Base-by-base conservation (phyloP, 2,329 filamentous ascomycete species). In the Colletotrichum siamense region DNA sequence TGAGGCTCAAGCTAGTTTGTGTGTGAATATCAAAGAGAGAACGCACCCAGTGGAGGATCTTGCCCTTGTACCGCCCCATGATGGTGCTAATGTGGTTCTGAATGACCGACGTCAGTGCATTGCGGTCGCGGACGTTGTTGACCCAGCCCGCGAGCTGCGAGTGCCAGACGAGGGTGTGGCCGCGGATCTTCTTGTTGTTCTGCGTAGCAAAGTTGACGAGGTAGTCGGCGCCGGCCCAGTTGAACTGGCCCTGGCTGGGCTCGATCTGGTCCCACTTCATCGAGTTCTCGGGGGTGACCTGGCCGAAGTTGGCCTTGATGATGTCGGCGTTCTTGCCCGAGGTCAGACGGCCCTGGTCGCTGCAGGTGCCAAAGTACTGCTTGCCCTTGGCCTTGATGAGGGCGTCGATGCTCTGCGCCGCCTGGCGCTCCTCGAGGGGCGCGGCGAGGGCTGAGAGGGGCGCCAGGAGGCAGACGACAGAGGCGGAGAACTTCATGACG, bases 121-220 rank as follows among this genome's bases (percentile, higher is more conserved):
- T 81, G 75, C 87, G 87, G 81, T 92, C 89, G 8, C 81, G 86
- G 81, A 92, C 90, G 36, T 86, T 84, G 71, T 83, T 87, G 68
- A 95, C 93, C 91, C 91, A 94, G 55, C 83, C 82, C 4, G 90
- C 88, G 18, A 92, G 85, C 83, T 92, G 90, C 49, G 86, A 89
- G 85, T 94, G 89, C 92, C 92, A 94, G 69, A 92, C 86, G 8
- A 93, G 89, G 2, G 92, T 94, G 84, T 94, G 93, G 8, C 93
- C 92, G 77, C 93, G 91, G 78, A 93, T 85, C 6, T 89, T 83
- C 84, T 92, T 90, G 81, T 87, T 87, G 82, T 94, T 92, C 65
- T 82, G 78, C 2, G 81, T 81, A 10, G 92, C 92, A 83, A 87
- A 94, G 82, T 91, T 83, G 75, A 93, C 91, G 10, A 93, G 87